Conservation (phyloP, 2,329 filamentous ascomycete species). For the Pezicula neosporulosa region DNA sequence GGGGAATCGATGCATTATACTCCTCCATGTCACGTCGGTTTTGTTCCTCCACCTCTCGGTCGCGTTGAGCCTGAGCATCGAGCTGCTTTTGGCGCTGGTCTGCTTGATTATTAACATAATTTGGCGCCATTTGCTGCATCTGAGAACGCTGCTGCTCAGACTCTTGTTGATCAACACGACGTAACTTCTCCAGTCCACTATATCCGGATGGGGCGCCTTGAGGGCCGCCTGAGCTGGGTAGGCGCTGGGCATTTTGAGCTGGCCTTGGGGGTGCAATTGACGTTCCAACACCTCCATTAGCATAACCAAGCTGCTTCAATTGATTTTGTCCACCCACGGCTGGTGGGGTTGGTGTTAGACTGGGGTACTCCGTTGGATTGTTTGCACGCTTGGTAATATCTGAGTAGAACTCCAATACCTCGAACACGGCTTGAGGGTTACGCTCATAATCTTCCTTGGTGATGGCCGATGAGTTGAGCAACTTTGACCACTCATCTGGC, state of each 20-base stretch:
- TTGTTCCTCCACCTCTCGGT: slow-evolving; percentile 59
- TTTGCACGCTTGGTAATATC: slow-evolving; percentile 75
- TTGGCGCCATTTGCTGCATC: slow-evolving; percentile 53
- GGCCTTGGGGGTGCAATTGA: slow-evolving; percentile 69
- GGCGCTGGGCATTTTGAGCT: slow-evolving; percentile 45
- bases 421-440: slow-evolving; percentile 82
- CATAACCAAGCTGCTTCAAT: slow-evolving; percentile 57
- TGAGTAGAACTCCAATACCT: slow-evolving; percentile 82
- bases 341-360: slow-evolving; percentile 65
- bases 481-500: slow-evolving; percentile 94
- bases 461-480: slow-evolving; percentile 92
- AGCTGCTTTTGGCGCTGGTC: slow-evolving; percentile 60
- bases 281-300: slow-evolving; percentile 35
- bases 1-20: slow-evolving; percentile 86
- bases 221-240: slow-evolving; percentile 35
- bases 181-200: slow-evolving; percentile 28
- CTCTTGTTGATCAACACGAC: slow-evolving; percentile 42
- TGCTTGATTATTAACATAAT: slow-evolving; percentile 47
- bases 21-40: slow-evolving; percentile 75
- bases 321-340: slow-evolving; percentile 45
- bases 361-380: slow-evolving; percentile 65
- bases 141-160: slow-evolving; percentile 48
- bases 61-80: slow-evolving; percentile 52
- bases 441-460: slow-evolving; percentile 98
- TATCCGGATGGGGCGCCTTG: slow-evolving; percentile 10